Conservation (phyloP, 805 yeast genomes). For the Yamadazyma paraphyllophila region DNA sequence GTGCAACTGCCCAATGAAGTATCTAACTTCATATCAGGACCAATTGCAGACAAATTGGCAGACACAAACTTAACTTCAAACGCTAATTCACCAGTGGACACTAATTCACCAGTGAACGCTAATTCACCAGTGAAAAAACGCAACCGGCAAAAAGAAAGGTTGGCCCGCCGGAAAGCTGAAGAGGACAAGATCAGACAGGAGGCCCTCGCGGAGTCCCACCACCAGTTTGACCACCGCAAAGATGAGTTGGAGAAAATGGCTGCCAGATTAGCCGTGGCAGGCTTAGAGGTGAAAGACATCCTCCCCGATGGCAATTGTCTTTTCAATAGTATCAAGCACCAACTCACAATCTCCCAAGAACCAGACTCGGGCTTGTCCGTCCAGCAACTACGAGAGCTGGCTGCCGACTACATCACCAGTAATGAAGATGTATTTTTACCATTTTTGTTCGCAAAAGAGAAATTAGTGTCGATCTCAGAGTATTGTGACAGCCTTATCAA, state of each 20-base stretch:
- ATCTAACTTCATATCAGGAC: neutral
- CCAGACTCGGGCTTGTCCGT: neutral
- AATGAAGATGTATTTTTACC: conserved; percentile 76
- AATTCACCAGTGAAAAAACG: conserved; percentile 32
- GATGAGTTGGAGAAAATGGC: conserved; percentile 70
- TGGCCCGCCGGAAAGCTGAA: conserved; percentile 74
- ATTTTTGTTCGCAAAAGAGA: conserved; percentile 64
- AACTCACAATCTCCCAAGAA: conserved; percentile 38
- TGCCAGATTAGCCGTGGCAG: conserved; percentile 46
- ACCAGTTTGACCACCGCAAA: conserved; percentile 60
- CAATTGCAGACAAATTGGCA: neutral
- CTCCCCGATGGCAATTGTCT: conserved; percentile 93
- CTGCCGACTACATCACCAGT: conserved; percentile 63
- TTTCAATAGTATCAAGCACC: conserved; percentile 83
- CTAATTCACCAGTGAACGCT: no score
- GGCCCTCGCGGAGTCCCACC: conserved; percentile 68
- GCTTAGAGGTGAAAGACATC: conserved; percentile 63
- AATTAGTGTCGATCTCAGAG: conserved; percentile 61
- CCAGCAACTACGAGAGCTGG: conserved; percentile 51
- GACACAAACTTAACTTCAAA: neutral
- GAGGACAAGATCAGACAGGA: conserved; percentile 59
- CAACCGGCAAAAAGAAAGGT: conserved; percentile 81
- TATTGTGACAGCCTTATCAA: conserved; percentile 66
- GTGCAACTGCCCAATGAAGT: neutral
- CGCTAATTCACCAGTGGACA: neutral